phyloP scores from a whole-genome alignment of 495 filamentous ascomycete species.

The Penicillium paxilli region DNA sequence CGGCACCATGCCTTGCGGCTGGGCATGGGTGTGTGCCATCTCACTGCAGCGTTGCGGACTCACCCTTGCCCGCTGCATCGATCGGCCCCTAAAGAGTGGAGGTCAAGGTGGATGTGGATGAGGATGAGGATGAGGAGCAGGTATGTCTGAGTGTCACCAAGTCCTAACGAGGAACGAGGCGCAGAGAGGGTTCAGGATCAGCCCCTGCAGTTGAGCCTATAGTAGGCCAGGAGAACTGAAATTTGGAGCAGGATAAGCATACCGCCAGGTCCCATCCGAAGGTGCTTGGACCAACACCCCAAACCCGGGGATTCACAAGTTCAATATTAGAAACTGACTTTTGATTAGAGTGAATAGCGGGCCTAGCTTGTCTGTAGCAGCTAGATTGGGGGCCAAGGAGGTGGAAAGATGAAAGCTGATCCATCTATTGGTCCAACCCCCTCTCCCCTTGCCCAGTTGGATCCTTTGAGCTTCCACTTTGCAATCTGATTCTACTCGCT shows the following conservation, averaged over 20 bases:
- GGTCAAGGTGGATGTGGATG: too few relatives aligned
- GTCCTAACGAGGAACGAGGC: neutral
- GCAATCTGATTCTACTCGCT: neutral
- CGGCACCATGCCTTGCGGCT: neutral
- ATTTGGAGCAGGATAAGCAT: conserved; percentile 4
- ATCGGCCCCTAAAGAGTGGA: conserved; percentile 13
- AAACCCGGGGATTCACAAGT: neutral
- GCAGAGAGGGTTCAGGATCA: conserved; percentile 17
- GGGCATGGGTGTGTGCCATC: conserved; percentile 20
- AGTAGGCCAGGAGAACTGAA: neutral
- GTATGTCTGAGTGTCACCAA: conserved; percentile 19
- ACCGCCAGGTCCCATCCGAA: conserved; percentile 1
- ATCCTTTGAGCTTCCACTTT: neutral
- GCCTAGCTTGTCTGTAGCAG: conserved; percentile 1
- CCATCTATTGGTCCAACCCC: conserved; percentile 10
- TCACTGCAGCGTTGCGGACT: conserved; percentile 20
- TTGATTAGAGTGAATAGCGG: conserved; percentile 1
- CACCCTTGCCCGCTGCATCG: conserved; percentile 20
- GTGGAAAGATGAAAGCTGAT: neutral
- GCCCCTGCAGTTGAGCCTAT: conserved; percentile 18
- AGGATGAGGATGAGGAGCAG: too few relatives aligned
- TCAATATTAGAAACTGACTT: neutral
- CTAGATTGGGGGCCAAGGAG: conserved; percentile 1
- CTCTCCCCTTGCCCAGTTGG: conserved; percentile 1
- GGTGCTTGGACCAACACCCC: conserved; percentile 8